phyloP scores from a whole-genome alignment of 2,329 filamentous ascomycete species.

The Nannizziopsis barbatae region DNA sequence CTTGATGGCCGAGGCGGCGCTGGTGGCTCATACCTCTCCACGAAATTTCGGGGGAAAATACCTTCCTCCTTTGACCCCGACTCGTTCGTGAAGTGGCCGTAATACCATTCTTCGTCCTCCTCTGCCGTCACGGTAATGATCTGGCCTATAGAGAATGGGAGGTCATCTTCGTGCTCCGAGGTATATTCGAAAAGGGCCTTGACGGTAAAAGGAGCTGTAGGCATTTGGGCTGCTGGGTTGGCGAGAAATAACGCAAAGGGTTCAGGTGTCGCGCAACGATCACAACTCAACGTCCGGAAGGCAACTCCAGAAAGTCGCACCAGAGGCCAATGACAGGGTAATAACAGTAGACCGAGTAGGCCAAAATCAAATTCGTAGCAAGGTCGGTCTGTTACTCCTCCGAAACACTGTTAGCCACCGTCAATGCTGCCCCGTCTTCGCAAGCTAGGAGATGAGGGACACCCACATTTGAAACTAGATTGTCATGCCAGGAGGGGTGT shows the following conservation, averaged over 20 bases:
- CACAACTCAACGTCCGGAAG: too few relatives aligned
- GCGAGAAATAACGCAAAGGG: slow-evolving; percentile 16
- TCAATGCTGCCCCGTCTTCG: too few relatives aligned
- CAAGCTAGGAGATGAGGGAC: too few relatives aligned
- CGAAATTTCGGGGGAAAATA: slow-evolving; percentile 93
- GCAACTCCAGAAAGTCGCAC: too few relatives aligned
- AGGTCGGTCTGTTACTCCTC: too few relatives aligned
- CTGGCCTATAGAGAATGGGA: slow-evolving; percentile 73
- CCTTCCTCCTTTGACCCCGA: slow-evolving; percentile 65
- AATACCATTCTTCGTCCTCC: slow-evolving; percentile 91
- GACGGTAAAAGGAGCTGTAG: slow-evolving; percentile 70
- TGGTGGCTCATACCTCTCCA: slow-evolving; percentile 87
- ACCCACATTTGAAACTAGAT: too few relatives aligned
- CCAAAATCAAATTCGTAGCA: too few relatives aligned
- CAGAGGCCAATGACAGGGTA: neutral
- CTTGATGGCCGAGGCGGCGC: slow-evolving; percentile 77
- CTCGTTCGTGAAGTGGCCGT: slow-evolving; percentile 72
- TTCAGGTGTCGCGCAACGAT: neutral
- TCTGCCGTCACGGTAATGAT: slow-evolving; percentile 87
- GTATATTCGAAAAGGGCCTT: slow-evolving; percentile 91
- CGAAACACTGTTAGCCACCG: too few relatives aligned
- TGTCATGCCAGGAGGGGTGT: too few relatives aligned
- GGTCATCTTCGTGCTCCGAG: slow-evolving; percentile 88
- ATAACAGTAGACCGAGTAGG: neutral
- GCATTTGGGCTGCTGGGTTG: slow-evolving; percentile 45